Base-by-base conservation (phyloP, 2,329 filamentous ascomycete genomes). In the Coniosporium tulheliwenetii region DNA sequence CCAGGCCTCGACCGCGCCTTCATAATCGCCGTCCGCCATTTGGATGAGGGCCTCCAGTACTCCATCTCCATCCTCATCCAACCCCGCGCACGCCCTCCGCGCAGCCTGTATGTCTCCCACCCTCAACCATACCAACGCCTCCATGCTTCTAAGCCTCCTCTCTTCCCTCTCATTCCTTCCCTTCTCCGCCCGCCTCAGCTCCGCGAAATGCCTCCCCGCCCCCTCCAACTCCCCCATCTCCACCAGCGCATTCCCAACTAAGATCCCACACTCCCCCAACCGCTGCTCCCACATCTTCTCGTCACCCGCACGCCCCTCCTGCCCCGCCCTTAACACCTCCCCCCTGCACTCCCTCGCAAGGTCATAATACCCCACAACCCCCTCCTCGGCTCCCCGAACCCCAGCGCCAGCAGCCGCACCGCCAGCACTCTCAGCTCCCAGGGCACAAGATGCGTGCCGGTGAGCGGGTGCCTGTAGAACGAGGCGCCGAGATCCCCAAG, bases 301-400 rank as follows among this genome's bases (percentile, higher is more conserved):
- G 5, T 73, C 65, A 12, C 69, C 64, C 15, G 75, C 73, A 1
- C 75, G 67, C 39, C 71, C 66, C 8, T 72, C 69, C 33, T 67
- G 30, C 48, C 52, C 9, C 49, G 58, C 52, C 26, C 62, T 66
- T 13, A 64, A 60, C 5, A 84, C 65, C 42, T 72, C 70, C 2
- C 66, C 64, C 13, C 86, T 70, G 2, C 84, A 85, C 58, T 93
- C 85, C 8, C 82, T 64, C 0, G 80, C 86, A 2, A 96, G 70
- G 46, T 94, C 86, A 55, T 94, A 93, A 56, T 93, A 85, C 36
- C 82, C 83, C 70, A 91, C 89, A 43, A 98, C 79, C 84, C 82
- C 45, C 87, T 73, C 4, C 89, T 72, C 39, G 79, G 75, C 59
- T 98, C 91, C 3, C 80, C 80, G 47, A 91, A 93, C 1, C 85